Base-by-base conservation (phyloP, 2,329 filamentous ascomycete species). In the Exophiala mesophila region DNA sequence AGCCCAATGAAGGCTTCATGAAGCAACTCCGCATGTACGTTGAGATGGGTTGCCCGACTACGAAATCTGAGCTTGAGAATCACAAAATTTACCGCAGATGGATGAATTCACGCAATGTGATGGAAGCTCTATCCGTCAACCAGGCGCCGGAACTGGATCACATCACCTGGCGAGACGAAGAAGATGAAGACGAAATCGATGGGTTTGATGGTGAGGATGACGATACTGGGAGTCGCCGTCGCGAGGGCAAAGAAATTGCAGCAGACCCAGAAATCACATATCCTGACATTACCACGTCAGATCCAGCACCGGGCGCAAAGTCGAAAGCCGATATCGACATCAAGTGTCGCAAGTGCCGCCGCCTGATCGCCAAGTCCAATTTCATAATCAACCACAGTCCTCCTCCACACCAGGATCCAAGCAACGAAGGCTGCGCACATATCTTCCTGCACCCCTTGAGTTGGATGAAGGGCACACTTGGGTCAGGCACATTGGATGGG, bases 1-100 rank as follows among this genome's bases (percentile, higher is more conserved):
- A 94, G 59, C 92, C 92, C 3, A 98, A 98, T 61, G 70, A 79
- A 21, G 90, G 89, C 19, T 98, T 98, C 72, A 88, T 90, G 80
- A 71, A 79, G 37, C 92, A 98, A 65, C 74, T 98, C 4, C 74
- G 83, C 54, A 71, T 97, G 40, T 98, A 90, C 72, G 84, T 88
- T 70, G 71, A 83, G 53, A 95, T 96, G 86, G 80, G 80, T 34
- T 90, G 83, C 53, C 86, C 89, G 1, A 76, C 71, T 16, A 72
- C 80, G 50, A 69, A 85, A 39, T 82, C 85, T 50, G 68, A 72
- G 7, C 48, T 57, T n/a, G 52, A 54, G 28, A 36, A 34, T 8
- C 76, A 88, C 34, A 83, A 87, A 1, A 67, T 76, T 10, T 98
- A 97, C 64, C 87, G 92, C 63, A 79, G 88, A 41, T 87, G 82